Evolutionary conservation across 768 basidiomycete genomes (phyloP), one percentile per base, ranked within the genome.

Genomic region (Gyrodon lividus): DNA sequence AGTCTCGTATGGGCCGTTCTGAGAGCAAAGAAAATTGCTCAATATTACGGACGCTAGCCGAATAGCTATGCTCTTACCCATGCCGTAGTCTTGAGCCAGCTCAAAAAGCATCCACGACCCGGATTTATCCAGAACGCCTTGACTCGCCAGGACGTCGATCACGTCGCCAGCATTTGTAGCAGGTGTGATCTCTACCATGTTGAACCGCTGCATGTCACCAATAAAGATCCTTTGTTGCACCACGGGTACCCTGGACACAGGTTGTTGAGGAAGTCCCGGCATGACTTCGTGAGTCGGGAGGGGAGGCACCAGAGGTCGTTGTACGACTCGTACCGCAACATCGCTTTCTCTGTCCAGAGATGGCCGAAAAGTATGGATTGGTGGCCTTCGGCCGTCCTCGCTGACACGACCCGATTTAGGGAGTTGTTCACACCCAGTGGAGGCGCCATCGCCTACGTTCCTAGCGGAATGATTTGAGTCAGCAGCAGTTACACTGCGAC

Each of bases 1-100:
- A 99, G 65, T 83, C 84, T 48, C 97, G 75, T 31, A 98, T 75
- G 14, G 94, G 94, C 1, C 96, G 87, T 69, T 99, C 96, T 94
- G 63, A 13, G 59, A 46, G 51, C 52, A 34, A 54, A 52, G 45
- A 19, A 52, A 42, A 54, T 54, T 43, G 62, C 48, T 53, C 37
- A 51, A n/a, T n/a, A 26, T 6, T 38, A 9, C 26, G 28, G 41
- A 59, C 53, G 48, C 28, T 6, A n/a, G 17, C 20, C 5, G 16
- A 34, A 43, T 34, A 7, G 17, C 13, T 14, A 31, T 30, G 33
- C 3, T 68, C 82, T 50, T 64, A 95, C 94, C 94, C 84, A 95
- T 88, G 52, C 93, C 94, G 63, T 94, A 87, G 62, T 94, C 90
- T 56, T 91, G 87, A 30, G 89, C 89, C 24, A 95, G 69, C 71